Base-by-base conservation (phyloP, 2,329 filamentous ascomycete genomes). In the Alternaria sp. region DNA sequence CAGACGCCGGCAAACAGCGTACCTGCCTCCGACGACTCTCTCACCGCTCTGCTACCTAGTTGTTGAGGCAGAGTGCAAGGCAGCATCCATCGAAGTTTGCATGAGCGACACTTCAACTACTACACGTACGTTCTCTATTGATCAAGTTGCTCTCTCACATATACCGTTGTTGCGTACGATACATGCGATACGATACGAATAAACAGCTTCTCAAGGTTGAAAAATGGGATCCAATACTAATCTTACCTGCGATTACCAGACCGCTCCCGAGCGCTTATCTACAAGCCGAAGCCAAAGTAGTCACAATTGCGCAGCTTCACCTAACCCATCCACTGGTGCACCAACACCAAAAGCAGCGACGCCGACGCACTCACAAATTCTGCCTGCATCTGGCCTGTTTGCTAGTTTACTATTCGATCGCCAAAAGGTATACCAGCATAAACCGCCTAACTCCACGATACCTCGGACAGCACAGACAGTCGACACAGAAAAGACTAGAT, bases 321-420 rank as follows among this genome's bases (percentile, higher is more conserved):
- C 51, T 33, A 33, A 30, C 4, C n/a, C 23, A 2, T 20, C 20
- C 12, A 2, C 11, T 18, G 33, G 4, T 3, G 6, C 53, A 37
- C n/a, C 44, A 23, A 44, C 30, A 37, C 0, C n/a, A 9, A 30
- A 4, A n/a, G 20, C 11, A 23, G 5, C 33, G 41, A 8, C 12
- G 14, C n/a, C 45, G 4, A 6, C n/a, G n/a, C 14, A 2, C 26
- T 57, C 23, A 8, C 57, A 43, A 21, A 11, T 3, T 5, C 23
- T 51, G 3, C 43, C 58, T 14, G 47, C 12, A 3, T n/a, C 26
- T 15, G 45, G 62, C 41, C 44, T 73, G 3, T 60, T 72, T 9
- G 33, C 55, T 30, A 55, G 44, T 10, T 54, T 66, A 4, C 53
- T 69, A 4, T 62, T 63, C 26, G 15, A 67, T 62, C 65, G 64